Base-by-base conservation (phyloP, 305 asterid genomes). In the Fraxinus sp. region DNA sequence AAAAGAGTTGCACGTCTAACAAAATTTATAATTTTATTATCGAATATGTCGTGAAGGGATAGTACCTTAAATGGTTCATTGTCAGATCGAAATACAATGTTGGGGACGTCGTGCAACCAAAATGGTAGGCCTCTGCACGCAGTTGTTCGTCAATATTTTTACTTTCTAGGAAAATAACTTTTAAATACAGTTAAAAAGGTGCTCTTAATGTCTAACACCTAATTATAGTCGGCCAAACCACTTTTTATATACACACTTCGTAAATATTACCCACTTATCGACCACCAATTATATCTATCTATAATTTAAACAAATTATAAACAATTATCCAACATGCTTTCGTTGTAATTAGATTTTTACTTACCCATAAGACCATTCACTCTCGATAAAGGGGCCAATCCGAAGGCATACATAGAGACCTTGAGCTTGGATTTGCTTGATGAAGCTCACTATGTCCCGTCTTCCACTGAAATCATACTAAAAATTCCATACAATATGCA, bases 331-430 rank as follows among this genome's bases (percentile, higher is more conserved):
- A n/a, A 55, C 66, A 0, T 55, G 20, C 62, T 52, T 52, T 52
- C 22, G 0, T 52, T 52, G 64, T 16, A 14, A n/a, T 52, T n/a
- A 52, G 64, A 52, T 64, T 41, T 68, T 37, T 22, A 9, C 24
- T 80, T 93, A 95, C 99, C 99, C 99, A 26, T 93, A 94, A 37
- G 84, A 84, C 99, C 99, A 96, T 92, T 96, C 99, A 37, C 83
- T 82, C 89, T 93, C 95, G 7, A 96, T 91, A 77, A 85, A 96
- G 5, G 98, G 99, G 2, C 99, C 99, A n/a, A 96, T 91, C 0
- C 99, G 91, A 66, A 93, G 91, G 85, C 90, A 90, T 26, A 92
- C 97, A 78, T 93, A 91, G 28, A 95, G 94, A 18, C 93, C 97
- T 75, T 94, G 96, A 16, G 93, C 91, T 82, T 91, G 91, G 7